These are phyloP conservation scores for Crassisporium funariophilum DNA, from an alignment of 768 basidiomycete species.

Conservation along the genomic window DNA sequence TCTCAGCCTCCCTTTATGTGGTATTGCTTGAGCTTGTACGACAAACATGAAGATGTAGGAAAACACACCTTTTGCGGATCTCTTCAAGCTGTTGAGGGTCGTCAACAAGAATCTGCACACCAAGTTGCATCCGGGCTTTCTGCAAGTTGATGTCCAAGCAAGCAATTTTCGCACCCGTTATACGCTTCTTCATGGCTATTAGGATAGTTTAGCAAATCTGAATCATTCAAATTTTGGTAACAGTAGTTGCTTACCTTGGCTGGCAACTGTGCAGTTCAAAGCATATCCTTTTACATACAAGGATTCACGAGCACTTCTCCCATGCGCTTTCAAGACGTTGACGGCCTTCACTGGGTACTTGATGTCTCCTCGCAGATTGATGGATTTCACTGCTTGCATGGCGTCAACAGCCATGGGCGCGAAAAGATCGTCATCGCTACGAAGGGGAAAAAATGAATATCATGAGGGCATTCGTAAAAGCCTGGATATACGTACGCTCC, in stretches of 20 bases:
- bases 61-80: slow-evolving; percentile 82
- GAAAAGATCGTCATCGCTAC: slow-evolving; percentile 94
- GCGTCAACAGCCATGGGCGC: slow-evolving; percentile 99
- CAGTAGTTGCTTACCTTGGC: slow-evolving; percentile 72
- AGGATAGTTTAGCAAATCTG: slow-evolving; percentile 1
- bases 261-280: slow-evolving; percentile 96
- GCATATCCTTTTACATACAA: slow-evolving; percentile 96
- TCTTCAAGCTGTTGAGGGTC: slow-evolving; percentile 96
- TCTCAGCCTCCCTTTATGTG: slow-evolving; percentile 83
- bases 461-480: no score
- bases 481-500: slow-evolving; percentile 86
- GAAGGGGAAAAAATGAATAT: neutral
- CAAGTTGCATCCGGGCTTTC: slow-evolving; percentile 96
- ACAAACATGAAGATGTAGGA: slow-evolving; percentile 1
- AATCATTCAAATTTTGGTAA: neutral
- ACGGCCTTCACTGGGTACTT: slow-evolving; percentile 99
- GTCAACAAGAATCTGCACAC: slow-evolving; percentile 95
- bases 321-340: slow-evolving; percentile 97
- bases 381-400: slow-evolving; percentile 95
- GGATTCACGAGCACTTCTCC: slow-evolving; percentile 93
- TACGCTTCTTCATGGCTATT: slow-evolving; percentile 95
- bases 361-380: slow-evolving; percentile 91
- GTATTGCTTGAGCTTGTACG: no score
- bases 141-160: slow-evolving; percentile 98
- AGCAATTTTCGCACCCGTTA: slow-evolving; percentile 93